Evolutionary conservation across 495 filamentous ascomycete genomes (phyloP).

Genomic region (Delitschia confertaspora): DNA sequence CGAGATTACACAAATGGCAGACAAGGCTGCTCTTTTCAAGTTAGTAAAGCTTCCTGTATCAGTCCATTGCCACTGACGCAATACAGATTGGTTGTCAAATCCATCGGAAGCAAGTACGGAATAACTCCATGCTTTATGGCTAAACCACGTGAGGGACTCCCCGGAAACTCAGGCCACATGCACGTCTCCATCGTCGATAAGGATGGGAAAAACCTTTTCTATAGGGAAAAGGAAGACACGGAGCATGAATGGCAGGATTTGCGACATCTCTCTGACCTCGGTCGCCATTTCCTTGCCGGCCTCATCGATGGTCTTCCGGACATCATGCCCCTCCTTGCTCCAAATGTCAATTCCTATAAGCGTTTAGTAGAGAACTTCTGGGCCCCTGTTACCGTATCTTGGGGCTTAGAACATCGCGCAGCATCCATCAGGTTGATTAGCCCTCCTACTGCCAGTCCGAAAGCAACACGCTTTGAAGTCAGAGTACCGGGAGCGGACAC

Average conservation of each 20-base stretch:
- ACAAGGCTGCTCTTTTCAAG: constrained; percentile 88
- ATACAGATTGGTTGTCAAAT: constrained; percentile 69
- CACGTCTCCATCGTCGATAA: constrained; percentile 72
- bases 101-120: constrained; percentile 70
- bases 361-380: constrained; percentile 97
- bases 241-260: constrained; percentile 65
- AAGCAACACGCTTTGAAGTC: constrained; percentile 85
- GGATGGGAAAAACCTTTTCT: constrained; percentile 69
- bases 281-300: constrained; percentile 88
- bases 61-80: neutral
- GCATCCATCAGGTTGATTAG: constrained; percentile 84
- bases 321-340: constrained; percentile 89
- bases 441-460: constrained; percentile 71
- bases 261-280: constrained; percentile 71
- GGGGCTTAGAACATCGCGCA: constrained; percentile 91
- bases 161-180: constrained; percentile 92
- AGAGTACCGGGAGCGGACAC: constrained; percentile 85
- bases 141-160: constrained; percentile 82
- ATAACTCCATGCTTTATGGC: constrained; percentile 99
- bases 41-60: constrained; percentile 34
- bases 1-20: constrained; percentile 79
- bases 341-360: constrained; percentile 95
- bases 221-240: constrained; percentile 58
- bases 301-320: constrained; percentile 82
- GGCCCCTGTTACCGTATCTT: constrained; percentile 94